A percentile compares a stretch with the other conserved stretches of the same genome.
Evolutionary conservation across 495 filamentous ascomycete species (phyloP).

Genomic region (Stereocaulon alpinum): DNA sequence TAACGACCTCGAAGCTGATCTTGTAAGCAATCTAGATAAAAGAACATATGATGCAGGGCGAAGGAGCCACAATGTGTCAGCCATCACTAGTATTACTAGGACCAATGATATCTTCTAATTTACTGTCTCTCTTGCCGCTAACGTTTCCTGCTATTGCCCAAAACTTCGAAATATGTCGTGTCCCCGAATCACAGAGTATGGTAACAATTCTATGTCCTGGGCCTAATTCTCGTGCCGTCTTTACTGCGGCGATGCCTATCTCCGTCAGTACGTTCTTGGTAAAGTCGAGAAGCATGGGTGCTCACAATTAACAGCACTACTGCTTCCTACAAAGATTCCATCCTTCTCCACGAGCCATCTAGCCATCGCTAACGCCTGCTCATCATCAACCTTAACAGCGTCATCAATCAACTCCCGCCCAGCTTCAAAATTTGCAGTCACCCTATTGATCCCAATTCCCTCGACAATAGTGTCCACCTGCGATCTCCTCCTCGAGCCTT

Average conservation of each 20-base stretch:
- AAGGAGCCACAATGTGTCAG: background rate
- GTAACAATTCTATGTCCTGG: slow-evolving; percentile 79
- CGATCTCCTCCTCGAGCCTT: slow-evolving; percentile 76
- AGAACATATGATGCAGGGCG: too few relatives aligned
- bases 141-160: slow-evolving; percentile 74
- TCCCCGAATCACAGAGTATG: slow-evolving; percentile 82
- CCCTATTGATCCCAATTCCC: slow-evolving; percentile 86
- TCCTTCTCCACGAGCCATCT: slow-evolving; percentile 92
- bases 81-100: background rate
- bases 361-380: slow-evolving; percentile 86
- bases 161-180: slow-evolving; percentile 86
- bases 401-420: slow-evolving; percentile 78
- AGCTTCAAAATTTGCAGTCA: slow-evolving; percentile 85
- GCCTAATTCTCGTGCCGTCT: slow-evolving; percentile 63
- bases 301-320: slow-evolving; percentile 87
- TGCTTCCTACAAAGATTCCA: slow-evolving; percentile 88
- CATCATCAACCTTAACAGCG: slow-evolving; percentile 83
- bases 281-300: slow-evolving; percentile 8
- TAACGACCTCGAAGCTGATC: too few relatives aligned
- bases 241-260: slow-evolving; percentile 71
- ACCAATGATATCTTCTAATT: slow-evolving; percentile 40
- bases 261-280: background rate
- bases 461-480: slow-evolving; percentile 97
- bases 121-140: slow-evolving; percentile 44
- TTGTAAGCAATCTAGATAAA: too few relatives aligned